Evolutionary conservation across 2,329 filamentous ascomycete genomes (phyloP), one percentile per base, ranked within the genome.

Genomic region (Xylariales sp.): DNA sequence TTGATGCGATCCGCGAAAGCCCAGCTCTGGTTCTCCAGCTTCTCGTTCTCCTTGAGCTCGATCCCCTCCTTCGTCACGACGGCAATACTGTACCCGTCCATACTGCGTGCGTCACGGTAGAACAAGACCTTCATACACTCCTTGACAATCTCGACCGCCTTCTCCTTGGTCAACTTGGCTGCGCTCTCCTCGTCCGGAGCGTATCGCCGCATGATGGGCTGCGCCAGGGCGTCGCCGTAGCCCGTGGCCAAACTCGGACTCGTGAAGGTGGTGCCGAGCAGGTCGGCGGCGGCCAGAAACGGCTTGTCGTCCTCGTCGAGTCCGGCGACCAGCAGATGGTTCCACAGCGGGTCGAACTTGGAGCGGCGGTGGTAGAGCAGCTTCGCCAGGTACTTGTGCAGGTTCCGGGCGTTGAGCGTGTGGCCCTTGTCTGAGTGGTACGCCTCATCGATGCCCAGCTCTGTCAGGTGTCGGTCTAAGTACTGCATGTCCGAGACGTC

Each of bases 401-500:
- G 80, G 70, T 96, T 96, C 65, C 87, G 86, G 43, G 93, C 93
- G 63, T 86, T 88, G 57, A 98, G 83, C 53, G 71, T 68, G 57
- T 74, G 68, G 46, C 59, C 66, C 57, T 54, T 63, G 48, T 58
- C 61, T 44, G 43, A 43, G 35, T 76, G 76, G 74, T 98, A 97
- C 61, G 88, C 85, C 74, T 97, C 90, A 63, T 85, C 78, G 65
- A 94, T 88, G 62, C 86, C 82, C 56, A 97, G 84, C 49, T 87
- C 85, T 59, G 78, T 84, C 54, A 98, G 84, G 59, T 95, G 81
- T 55, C 93, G 84, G 78, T 95, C 86, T 53, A 98, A 82, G 73
- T 94, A 94, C 74, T 98, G 93, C 93, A 98, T 97, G 73, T 98
- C 93, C 51, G 88, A 95, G 56, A 98, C 84, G 71, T 98, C 93